phyloP scores from a whole-genome alignment of 2,329 filamentous ascomycete genomes.

The Pestalotiopsis sp. region DNA sequence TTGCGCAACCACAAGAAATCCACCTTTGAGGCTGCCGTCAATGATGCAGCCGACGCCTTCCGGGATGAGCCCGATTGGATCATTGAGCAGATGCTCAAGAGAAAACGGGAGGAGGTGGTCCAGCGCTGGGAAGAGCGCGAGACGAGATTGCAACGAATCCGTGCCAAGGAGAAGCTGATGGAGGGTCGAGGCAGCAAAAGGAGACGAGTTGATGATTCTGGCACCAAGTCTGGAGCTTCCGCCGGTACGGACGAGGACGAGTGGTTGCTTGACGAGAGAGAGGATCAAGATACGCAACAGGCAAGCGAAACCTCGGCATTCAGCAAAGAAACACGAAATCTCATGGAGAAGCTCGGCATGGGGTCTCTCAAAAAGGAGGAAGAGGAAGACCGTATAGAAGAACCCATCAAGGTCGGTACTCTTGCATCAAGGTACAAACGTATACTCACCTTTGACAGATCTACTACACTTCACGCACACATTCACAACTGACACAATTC shows the following conservation, averaged over 20 bases:
- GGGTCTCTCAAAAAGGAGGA: constrained; percentile 34
- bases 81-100: constrained; percentile 71
- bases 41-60: constrained; percentile 43
- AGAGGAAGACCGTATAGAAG: constrained; percentile 48
- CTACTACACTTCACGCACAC: constrained; percentile 90
- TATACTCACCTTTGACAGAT: constrained; percentile 50
- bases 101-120: constrained; percentile 68
- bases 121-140: constrained; percentile 74
- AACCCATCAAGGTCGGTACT: constrained; percentile 65
- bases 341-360: constrained; percentile 69
- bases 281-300: constrained; percentile 45
- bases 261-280: constrained; percentile 74
- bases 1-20: constrained; percentile 77
- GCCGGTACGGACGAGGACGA: constrained; percentile 62
- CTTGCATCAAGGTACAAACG: constrained; percentile 13
- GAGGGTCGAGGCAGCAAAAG: constrained; percentile 53
- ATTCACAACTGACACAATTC: constrained; percentile 90
- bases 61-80: constrained; percentile 85
- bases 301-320: constrained; percentile 53
- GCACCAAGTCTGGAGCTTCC: constrained; percentile 24
- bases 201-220: constrained; percentile 43
- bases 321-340: constrained; percentile 74
- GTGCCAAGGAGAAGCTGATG: constrained; percentile 62
- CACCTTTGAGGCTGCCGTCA: constrained; percentile 56
- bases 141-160: constrained; percentile 65